Percentiles rank a stretch among this genome's conserved stretches.
These are phyloP conservation scores for Trichoderma orchidacearum DNA, from an alignment of 495 filamentous ascomycete species.

Conservation along the genomic window DNA sequence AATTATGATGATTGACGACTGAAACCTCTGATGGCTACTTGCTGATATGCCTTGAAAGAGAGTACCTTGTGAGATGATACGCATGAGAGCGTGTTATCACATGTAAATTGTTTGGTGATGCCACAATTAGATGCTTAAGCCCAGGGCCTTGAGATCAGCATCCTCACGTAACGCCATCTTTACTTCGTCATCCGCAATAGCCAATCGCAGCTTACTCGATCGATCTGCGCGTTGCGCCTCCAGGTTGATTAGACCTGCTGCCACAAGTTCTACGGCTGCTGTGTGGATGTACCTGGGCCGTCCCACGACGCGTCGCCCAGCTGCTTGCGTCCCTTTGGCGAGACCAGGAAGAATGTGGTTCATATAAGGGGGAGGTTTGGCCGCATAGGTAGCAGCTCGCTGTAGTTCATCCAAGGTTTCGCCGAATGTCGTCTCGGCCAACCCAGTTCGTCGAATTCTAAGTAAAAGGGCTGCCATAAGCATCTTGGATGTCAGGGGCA, in stretches of 20 bases:
- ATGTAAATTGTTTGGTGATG: neutral
- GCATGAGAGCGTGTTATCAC: neutral
- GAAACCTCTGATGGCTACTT: no score
- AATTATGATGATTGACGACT: no score
- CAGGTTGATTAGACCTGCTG: slow-evolving; percentile 73
- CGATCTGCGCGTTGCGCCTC: slow-evolving; percentile 69
- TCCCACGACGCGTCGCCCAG: neutral
- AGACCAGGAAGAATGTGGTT: slow-evolving; percentile 1
- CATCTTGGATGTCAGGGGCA: slow-evolving; percentile 71
- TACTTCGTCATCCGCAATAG: slow-evolving; percentile 83
- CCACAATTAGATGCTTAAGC: slow-evolving; percentile 22
- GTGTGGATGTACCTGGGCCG: slow-evolving; percentile 2
- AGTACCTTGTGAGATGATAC: no score
- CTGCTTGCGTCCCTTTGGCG: slow-evolving; percentile 4
- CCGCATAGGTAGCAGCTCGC: slow-evolving; percentile 23
- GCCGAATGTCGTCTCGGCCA: slow-evolving; percentile 76
- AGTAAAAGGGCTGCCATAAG: slow-evolving; percentile 71
- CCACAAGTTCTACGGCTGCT: slow-evolving; percentile 69
- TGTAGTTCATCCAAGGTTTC: slow-evolving; percentile 86
- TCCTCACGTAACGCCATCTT: slow-evolving; percentile 79
- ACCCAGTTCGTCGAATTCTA: slow-evolving; percentile 65
- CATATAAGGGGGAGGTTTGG: slow-evolving; percentile 6
- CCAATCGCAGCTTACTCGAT: slow-evolving; percentile 71
- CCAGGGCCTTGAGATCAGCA: slow-evolving; percentile 66
- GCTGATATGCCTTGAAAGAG: no score